phyloP scores from a whole-genome alignment of 805 yeast species.

The Wickerhamiella vanderwaltii region DNA sequence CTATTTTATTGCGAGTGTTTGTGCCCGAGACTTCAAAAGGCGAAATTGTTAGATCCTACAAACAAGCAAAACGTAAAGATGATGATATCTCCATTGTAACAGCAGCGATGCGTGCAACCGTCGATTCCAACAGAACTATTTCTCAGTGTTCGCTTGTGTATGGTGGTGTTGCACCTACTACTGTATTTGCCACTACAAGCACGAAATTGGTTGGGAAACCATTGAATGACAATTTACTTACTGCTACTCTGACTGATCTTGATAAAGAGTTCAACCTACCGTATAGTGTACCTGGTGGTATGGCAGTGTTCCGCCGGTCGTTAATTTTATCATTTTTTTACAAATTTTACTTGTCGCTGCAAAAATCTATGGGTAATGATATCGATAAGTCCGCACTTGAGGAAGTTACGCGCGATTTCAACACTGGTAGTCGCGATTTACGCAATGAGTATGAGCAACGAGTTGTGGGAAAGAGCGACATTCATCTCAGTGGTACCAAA shows the following conservation, averaged over 20 bases:
- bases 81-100: constrained; percentile 42
- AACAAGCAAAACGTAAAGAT: constrained; percentile 39
- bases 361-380: constrained; percentile 15
- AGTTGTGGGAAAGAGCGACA: constrained; percentile 32
- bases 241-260: constrained; percentile 15
- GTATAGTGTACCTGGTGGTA: constrained; percentile 38
- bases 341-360: constrained; percentile 31
- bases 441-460: constrained; percentile 30
- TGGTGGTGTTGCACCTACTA: constrained; percentile 41
- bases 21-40: constrained; percentile 31
- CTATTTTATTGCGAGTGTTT: constrained; percentile 30
- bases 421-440: constrained; percentile 32
- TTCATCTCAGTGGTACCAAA: constrained; percentile 36
- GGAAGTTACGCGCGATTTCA: constrained; percentile 29
- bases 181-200: constrained; percentile 31
- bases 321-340: constrained; percentile 36
- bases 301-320: constrained; percentile 37
- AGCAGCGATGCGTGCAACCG: constrained; percentile 28
- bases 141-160: constrained; percentile 30
- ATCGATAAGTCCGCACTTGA: constrained; percentile 24
- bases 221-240: constrained; percentile 14
- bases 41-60: constrained; percentile 33
- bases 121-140: constrained; percentile 13
- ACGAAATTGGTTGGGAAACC: constrained; percentile 21
- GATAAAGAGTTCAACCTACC: constrained; percentile 33